phyloP scores from a whole-genome alignment of 148 eudicot genomes.

The Amaranthus cruentus region DNA sequence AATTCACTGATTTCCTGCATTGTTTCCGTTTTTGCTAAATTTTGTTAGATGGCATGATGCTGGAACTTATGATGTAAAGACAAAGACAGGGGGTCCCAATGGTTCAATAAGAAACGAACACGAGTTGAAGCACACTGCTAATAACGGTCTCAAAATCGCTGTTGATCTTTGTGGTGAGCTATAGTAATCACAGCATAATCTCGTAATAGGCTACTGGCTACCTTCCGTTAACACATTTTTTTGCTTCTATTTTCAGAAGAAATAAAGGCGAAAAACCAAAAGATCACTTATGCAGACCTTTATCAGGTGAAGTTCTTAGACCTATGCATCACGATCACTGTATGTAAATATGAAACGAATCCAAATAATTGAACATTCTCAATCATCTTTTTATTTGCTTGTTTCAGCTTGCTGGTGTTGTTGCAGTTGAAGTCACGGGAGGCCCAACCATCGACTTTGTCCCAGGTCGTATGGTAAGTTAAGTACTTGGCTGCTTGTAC shows the following conservation, averaged over 20 bases:
- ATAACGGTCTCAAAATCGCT: conserved; percentile 62
- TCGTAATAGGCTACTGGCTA: neutral
- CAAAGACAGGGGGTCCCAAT: conserved; percentile 92
- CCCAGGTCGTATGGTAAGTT: conserved; percentile 71
- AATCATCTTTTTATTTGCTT: neutral
- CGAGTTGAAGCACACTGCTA: conserved; percentile 53
- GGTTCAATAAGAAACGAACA: conserved; percentile 74
- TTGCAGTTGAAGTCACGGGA: conserved; percentile 90
- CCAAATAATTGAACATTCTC: neutral
- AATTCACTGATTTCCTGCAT: neutral
- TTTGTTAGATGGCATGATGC: conserved; percentile 76
- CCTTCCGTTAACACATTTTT: neutral
- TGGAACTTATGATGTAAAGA: conserved; percentile 72
- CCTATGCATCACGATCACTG: neutral
- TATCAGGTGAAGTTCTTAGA: conserved; percentile 55
- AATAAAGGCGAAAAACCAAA: conserved; percentile 69
- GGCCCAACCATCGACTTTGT: conserved; percentile 73
- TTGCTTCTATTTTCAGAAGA: conserved; percentile 47
- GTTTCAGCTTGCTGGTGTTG: conserved; percentile 86
- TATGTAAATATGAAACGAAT: neutral
- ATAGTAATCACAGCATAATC: neutral
- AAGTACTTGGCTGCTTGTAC: neutral
- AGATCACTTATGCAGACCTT: conserved; percentile 77
- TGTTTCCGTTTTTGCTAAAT: neutral
- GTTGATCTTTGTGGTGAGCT: conserved; percentile 71